Conservation (phyloP, 192 early-diverging fungal genomes). For the Coemansia sp. region DNA sequence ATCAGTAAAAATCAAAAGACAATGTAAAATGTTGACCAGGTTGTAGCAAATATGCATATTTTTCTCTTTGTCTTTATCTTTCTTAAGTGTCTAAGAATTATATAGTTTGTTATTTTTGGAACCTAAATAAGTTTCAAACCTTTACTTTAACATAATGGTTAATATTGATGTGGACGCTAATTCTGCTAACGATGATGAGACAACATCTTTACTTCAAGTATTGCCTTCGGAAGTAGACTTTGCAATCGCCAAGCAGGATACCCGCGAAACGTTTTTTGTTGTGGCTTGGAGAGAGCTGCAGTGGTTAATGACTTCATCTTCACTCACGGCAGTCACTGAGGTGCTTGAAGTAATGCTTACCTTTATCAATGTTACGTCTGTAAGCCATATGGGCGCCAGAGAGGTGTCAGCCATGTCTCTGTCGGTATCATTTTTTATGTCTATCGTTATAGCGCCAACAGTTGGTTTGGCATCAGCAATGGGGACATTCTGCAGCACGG, state of each 20-base stretch:
- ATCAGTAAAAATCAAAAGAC: no score
- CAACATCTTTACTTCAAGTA: constrained; percentile 24
- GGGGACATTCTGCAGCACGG: no score
- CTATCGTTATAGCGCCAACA: constrained; percentile 57
- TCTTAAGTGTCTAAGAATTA: no score
- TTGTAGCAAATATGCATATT: no score
- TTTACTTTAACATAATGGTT: no score
- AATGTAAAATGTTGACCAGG: no score
- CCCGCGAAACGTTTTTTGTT: constrained; percentile 15
- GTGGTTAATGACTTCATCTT: constrained; percentile 43
- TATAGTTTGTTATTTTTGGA: no score
- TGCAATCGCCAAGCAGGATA: constrained; percentile 36
- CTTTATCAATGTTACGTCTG: constrained; percentile 59
- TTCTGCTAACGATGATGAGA: background rate
- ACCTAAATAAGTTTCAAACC: no score
- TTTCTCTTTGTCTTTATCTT: no score
- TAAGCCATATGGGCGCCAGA: constrained; percentile 58
- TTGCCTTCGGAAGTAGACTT: constrained; percentile 32
- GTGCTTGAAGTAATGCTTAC: constrained; percentile 64
- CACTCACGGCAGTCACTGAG: constrained; percentile 17
- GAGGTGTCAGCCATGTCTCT: constrained; percentile 66
- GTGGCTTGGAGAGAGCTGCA: constrained; percentile 23
- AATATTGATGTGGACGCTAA: no score
- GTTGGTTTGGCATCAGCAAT: constrained; percentile 59
- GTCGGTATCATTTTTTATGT: constrained; percentile 52